Percentiles rank a stretch among this genome's conserved stretches.
These are phyloP conservation scores for Rhizopus stolonifer DNA, from an alignment of 371 early-diverging fungal genomes.

Conservation along the genomic window DNA sequence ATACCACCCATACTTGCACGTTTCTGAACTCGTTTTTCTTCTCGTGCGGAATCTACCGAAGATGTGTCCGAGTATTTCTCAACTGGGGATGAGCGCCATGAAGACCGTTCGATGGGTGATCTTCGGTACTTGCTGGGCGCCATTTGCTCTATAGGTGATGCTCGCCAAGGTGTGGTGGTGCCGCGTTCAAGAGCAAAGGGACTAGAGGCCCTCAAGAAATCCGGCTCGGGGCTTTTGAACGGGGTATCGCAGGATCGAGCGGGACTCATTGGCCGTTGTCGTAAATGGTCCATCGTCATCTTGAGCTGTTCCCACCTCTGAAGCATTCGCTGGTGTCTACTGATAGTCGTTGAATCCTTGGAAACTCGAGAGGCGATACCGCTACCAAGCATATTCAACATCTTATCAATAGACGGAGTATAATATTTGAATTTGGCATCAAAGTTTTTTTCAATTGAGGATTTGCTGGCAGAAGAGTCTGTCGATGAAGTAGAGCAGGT, in stretches of 20 bases:
- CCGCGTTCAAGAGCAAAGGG: neutral
- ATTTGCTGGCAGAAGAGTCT: slow-evolving; percentile 2
- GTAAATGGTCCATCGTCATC: slow-evolving; percentile 51
- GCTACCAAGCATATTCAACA: slow-evolving; percentile 59
- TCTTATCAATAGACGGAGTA: slow-evolving; percentile 57
- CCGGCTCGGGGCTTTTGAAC: neutral
- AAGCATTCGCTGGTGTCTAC: slow-evolving; percentile 52
- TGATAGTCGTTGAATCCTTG: slow-evolving; percentile 38
- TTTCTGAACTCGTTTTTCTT: neutral
- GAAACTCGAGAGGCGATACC: slow-evolving; percentile 56
- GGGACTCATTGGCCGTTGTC: slow-evolving; percentile 33
- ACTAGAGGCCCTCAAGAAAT: neutral
- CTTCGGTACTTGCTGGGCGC: neutral
- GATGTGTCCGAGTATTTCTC: slow-evolving; percentile 3
- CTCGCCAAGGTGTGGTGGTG: neutral
- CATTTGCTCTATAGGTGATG: neutral
- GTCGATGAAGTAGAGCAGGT: slow-evolving; percentile 12
- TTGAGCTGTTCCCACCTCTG: slow-evolving; percentile 55
- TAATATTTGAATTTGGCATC: slow-evolving; percentile 65
- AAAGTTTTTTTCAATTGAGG: slow-evolving; percentile 56
- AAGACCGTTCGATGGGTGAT: no score
- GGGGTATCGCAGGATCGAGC: slow-evolving; percentile 32
- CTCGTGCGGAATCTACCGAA: neutral
- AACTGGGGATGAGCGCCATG: slow-evolving; percentile 2
- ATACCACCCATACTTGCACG: neutral